Base-by-base conservation (phyloP, 1,284 basidiomycete genomes). In the Ustilago vetiveriae region DNA sequence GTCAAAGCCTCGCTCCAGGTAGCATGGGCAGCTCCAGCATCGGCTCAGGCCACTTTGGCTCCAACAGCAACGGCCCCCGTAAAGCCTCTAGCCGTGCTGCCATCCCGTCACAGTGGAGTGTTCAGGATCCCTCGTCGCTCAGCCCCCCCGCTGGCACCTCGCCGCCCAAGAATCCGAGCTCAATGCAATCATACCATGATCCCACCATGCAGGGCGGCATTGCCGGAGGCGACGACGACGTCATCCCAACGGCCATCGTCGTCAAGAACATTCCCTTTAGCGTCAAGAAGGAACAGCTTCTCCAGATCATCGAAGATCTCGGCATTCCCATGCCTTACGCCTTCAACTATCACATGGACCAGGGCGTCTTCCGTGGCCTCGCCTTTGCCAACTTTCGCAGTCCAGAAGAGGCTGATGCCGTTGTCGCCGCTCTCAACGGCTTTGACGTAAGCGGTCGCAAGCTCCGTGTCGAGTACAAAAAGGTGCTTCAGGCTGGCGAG, bases 181-280 rank as follows among this genome's bases (percentile, higher is more conserved):
- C 51, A 11, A 41, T 66, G 19, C 57, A 41, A 23, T 27, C 49
- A 1, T 55, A 62, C 10, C 48, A 47, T 3, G 53, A 54, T 21
- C 40, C 38, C 7, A 41, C 38, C 11, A n/a, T 21, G 13, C 11
- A n/a, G 10, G 9, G 10, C 14, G 36, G 23, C 23, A 17, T 14
- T 21, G 14, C 17, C n/a, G 27, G 30, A n/a, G 51, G 43, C 21
- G 92, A 93, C 74, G 94, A 97, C 82, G 94, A 97, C 82, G 88
- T 97, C 82, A 98, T 98, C 83, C 95, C 95, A 50, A 98, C 95
- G 16, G 95, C 96, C 52, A 98, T 99, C 79, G 95, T 99, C 80
- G 96, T 99, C 84, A 99, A 99, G 50, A 98, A 98, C 86, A 98
- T 98, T 84, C 95, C 94, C 60, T 98, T 98, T 86, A 94, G 93